Evolutionary conservation across 768 basidiomycete species (phyloP), one percentile per base, ranked within the genome.

Genomic region (Agaricus subrufescens): DNA sequence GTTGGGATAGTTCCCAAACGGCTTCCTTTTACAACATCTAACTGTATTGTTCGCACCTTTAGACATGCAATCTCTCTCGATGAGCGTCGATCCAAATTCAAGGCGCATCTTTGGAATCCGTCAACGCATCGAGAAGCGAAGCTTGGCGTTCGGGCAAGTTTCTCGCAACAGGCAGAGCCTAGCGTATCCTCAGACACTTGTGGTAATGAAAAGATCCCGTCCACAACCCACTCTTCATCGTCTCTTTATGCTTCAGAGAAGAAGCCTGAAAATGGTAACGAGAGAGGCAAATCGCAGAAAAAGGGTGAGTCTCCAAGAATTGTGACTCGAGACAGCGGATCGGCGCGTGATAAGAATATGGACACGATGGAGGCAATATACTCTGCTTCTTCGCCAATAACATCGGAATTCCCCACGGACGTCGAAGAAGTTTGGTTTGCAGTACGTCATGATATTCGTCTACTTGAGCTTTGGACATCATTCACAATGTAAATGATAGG

Each of bases 351-450:
- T 14, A 59, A 61, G 39, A 60, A 54, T 8, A 57, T 71, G 42
- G 67, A 65, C 19, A 61, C 62, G 8, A 62, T 69, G 31, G 76
- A 77, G 58, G 58, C 61, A n/a, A 64, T 66, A 44, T 72, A 71
- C 48, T 67, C 73, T 42, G 40, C 40, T 9, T 9, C 40, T 60
- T 60, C 47, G 58, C 65, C 44, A 47, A 57, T 7, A 8, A 19
- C 12, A 15, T 12, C 12, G 40, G 54, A 52, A 19, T 40, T 50
- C 37, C 46, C 23, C 3, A 77, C 75, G 0, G 69, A 80, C 60
- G 69, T 85, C n/a, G 73, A 80, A 52, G 85, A 88, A 62, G 86
- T 88, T 1, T 87, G 86, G 85, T 87, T 87, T 63, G 70, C 83
- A 0, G 84, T 73, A 63, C 9, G 73, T 70, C 9, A 30, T 2